Evolutionary conservation across 768 basidiomycete genomes (phyloP), one percentile per base, ranked within the genome.

Genomic region (Clavaria fumosa): DNA sequence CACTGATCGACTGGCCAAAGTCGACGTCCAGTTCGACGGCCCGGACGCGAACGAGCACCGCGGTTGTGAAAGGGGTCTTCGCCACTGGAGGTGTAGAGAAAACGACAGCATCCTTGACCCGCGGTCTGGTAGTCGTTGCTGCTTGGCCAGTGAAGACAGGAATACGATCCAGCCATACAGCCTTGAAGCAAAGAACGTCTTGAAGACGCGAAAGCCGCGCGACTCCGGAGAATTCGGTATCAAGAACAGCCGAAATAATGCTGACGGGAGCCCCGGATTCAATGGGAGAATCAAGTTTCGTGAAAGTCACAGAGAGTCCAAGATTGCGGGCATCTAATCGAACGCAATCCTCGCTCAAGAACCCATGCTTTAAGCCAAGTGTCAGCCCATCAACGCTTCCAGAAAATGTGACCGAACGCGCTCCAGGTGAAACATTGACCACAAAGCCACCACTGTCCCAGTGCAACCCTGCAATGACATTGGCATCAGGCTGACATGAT

Each of bases 361-460:
- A 84, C 0, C 83, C 83, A 43, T 93, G 89, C 41, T 82, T 79
- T 30, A 96, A 64, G 2, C 81, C 78, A 20, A 79, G 61, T 3
- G 78, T 79, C 18, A 96, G 63, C 1, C 86, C 90, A 12, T 78
- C 79, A 7, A 95, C 75, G 35, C 71, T 74, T 4, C 82, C 83
- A 0, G 78, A 76, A 45, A 95, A 75, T 7, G 75, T 69, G 23
- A 82, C 62, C 34, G 68, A 73, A n/a, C 72, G 65, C 34, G 73
- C 72, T 2, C 76, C 76, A 2, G 89, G 81, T 24, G 78, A 72
- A 27, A 86, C 61, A 47, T 75, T 82, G 38, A 90, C 55, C 34
- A 89, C 59, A 50, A 96, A 90, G 0, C 89, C 90, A 28, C 93
- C 93, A 47, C 84, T 91, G 38, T 93, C 81, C 93, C 93, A 97